Base-by-base conservation (phyloP, 75 land plant genomes). In the Pinus taeda region DNA sequence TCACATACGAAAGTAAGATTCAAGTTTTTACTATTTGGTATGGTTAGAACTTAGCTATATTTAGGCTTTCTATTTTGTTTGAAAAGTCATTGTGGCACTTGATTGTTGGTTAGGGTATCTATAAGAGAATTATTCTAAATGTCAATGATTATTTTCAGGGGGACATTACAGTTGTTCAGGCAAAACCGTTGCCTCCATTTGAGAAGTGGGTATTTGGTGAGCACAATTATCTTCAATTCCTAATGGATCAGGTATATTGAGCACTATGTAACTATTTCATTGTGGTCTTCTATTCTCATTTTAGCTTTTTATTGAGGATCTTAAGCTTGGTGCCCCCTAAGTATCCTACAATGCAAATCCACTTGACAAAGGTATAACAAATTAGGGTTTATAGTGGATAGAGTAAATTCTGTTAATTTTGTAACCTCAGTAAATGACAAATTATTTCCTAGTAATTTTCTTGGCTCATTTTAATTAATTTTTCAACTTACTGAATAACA, bases 201-300 rank as follows among this genome's bases (percentile, higher is more conserved):
- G 87, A 85, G 36, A 78, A 67, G 37, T 85, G 87, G 87, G 59
- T 55, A 55, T 85, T 85, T 62, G 76, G 78, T 1, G 86, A 83
- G 56, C 61, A 59, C 17, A 79, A 71, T 26, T 85, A 85, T 72
- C 57, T 85, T 42, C 87, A 85, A 77, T 85, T 69, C 72, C 64
- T 85, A 30, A 78, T 84, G 33, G 87, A 85, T 75, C 87, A 85
- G 87, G 87, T 83, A 39, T 37, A n/a, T 77, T 22, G 17, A 22
- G n/a, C 39, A 20, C 5, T 17, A 20, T 29, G n/a, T 67, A 33
- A 14, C 20, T 18, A 67, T 67, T 67, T 6, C 45, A 4, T 42
- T 4, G 45, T 42, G 8, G 15, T 39, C 3, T 39, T 65, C 53
- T 39, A 49, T 21, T 71, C 73, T 70, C 24, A 36, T 9, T 79